Evolutionary conservation across 192 early-diverging fungal genomes (phyloP).

Genomic region (Nowakowskiella sp.): DNA sequence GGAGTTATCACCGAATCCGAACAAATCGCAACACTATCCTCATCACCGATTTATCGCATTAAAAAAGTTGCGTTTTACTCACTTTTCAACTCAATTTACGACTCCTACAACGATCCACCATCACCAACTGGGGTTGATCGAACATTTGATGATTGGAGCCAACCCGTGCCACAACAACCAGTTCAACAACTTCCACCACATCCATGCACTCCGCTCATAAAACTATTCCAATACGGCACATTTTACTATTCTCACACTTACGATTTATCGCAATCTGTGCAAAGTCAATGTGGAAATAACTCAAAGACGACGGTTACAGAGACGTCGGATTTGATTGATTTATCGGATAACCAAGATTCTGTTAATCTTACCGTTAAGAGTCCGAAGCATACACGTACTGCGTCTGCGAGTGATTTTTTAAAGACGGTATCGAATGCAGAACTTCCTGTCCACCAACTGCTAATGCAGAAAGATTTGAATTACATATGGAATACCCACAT

Average conservation of each 20-base stretch:
- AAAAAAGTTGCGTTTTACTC: conserved; percentile 69
- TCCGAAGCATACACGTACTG: conserved; percentile 2
- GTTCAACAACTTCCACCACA: conserved; percentile 37
- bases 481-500: conserved; percentile 93
- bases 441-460: conserved; percentile 34
- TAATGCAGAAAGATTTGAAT: conserved; percentile 49
- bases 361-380: conserved; percentile 1
- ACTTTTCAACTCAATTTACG: conserved; percentile 62
- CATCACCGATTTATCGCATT: conserved; percentile 63
- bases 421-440: not conserved
- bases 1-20: conserved; percentile 32
- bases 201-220: conserved; percentile 66
- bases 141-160: too few relatives aligned
- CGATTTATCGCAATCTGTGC: conserved; percentile 78
- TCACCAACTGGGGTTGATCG: too few relatives aligned
- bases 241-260: conserved; percentile 89
- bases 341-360: conserved; percentile 2
- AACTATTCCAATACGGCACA: conserved; percentile 73
- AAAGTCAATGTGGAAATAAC: conserved; percentile 49
- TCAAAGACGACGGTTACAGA: not conserved
- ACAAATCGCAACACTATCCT: conserved; percentile 26
- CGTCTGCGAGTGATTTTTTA: not conserved
- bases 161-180: conserved; percentile 23
- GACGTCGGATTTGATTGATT: not conserved
- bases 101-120: too few relatives aligned